Evolutionary conservation across 2,329 filamentous ascomycete genomes (phyloP).

Genomic region (Fusarium oligoseptatum): DNA sequence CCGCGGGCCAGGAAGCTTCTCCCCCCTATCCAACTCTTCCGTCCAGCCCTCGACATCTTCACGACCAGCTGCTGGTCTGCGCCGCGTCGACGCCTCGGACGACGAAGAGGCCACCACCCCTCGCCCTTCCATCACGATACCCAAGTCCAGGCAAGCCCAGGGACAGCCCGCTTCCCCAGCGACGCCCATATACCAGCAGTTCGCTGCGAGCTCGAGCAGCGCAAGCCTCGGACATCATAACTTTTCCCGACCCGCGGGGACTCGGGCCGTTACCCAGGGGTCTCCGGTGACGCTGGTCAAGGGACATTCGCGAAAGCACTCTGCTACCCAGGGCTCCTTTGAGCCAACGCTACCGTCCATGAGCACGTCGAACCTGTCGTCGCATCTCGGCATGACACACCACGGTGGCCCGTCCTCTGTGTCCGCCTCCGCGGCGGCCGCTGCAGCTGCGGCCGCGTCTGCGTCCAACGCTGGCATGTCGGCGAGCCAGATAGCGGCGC

Average conservation of each 20-base stretch:
- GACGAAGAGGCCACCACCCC: constrained; percentile 41
- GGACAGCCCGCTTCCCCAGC: constrained; percentile 51
- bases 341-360: constrained; percentile 79
- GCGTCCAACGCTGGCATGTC: constrained; percentile 58
- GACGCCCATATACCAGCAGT: constrained; percentile 63
- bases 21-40: constrained; percentile 59
- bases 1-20: constrained; percentile 69
- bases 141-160: constrained; percentile 59
- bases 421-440: constrained; percentile 37
- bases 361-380: constrained; percentile 66
- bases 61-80: constrained; percentile 50
- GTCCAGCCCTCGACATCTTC: constrained; percentile 45
- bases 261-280: constrained; percentile 48
- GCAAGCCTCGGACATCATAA: constrained; percentile 60
- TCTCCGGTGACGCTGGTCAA: constrained; percentile 51
- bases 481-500: constrained; percentile 84
- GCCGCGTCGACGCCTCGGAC: constrained; percentile 49
- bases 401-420: constrained; percentile 29
- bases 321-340: constrained; percentile 81
- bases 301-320: constrained; percentile 73
- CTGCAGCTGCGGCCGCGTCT: constrained; percentile 55
- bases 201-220: constrained; percentile 63
- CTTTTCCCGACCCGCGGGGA: constrained; percentile 68
- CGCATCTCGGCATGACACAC: constrained; percentile 62
- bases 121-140: constrained; percentile 56